Percentiles rank a stretch among this genome's conserved stretches.
Conservation (phyloP, 208 protist species). For the Leishmania arabica region DNA sequence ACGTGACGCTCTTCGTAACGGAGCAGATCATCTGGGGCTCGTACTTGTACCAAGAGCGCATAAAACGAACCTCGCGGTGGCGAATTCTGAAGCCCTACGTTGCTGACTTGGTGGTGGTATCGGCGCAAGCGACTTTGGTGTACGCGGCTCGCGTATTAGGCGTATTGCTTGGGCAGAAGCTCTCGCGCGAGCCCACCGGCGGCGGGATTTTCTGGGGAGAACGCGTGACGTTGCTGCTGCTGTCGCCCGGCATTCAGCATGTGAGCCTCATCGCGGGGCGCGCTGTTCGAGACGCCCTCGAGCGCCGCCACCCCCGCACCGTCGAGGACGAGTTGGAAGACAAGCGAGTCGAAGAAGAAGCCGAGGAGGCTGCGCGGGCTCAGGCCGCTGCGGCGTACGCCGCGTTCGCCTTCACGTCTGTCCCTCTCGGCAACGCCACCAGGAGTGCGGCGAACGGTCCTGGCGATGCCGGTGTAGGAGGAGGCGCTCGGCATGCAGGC, state of each 20-base stretch:
- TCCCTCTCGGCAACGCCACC: conserved; percentile 6
- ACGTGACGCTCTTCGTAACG: conserved; percentile 40
- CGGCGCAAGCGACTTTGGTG: conserved; percentile 28
- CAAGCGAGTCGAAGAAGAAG: conserved; percentile 37
- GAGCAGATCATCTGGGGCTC: conserved; percentile 47
- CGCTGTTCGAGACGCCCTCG: conserved; percentile 27
- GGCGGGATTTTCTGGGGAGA: conserved; percentile 65
- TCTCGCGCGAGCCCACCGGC: conserved; percentile 34
- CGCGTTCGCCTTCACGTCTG: conserved; percentile 18
- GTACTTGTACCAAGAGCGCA: conserved; percentile 32
- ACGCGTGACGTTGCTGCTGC: conserved; percentile 31
- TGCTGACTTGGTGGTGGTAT: conserved; percentile 14
- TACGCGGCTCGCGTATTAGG: conserved; percentile 39
- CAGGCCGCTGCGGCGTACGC: conserved; percentile 14
- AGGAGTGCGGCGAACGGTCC: conserved; percentile 1
- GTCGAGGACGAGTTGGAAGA: conserved; percentile 57
- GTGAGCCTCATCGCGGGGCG: conserved; percentile 7
- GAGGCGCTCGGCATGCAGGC: neutral
- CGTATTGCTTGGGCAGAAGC: conserved; percentile 28
- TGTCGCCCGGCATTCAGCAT: conserved; percentile 32
- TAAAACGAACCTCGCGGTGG: conserved; percentile 51
- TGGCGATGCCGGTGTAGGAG: neutral
- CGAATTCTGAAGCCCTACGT: conserved; percentile 55
- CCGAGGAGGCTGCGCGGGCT: conserved; percentile 40
- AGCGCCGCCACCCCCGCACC: conserved; percentile 48